Percentiles rank a stretch among this genome's conserved stretches.
These are phyloP conservation scores for Kluyveromyces siamensis DNA, from an alignment of 805 yeast species.

Conservation along the genomic window DNA sequence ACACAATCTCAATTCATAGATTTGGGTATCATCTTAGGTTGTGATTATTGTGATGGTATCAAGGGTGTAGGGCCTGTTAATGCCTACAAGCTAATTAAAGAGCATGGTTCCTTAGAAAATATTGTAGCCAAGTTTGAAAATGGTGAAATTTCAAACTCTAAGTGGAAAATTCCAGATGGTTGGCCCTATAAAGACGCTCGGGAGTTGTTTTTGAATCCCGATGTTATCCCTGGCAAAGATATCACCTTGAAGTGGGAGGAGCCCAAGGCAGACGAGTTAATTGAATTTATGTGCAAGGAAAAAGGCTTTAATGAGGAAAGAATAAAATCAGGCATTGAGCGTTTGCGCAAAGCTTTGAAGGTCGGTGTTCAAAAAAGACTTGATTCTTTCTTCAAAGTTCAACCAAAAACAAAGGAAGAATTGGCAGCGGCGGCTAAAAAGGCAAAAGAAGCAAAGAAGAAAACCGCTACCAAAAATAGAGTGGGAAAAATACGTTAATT, in stretches of 20 bases:
- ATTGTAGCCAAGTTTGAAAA: constrained; percentile 55
- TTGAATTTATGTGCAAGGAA: constrained; percentile 73
- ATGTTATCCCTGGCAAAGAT: constrained; percentile 53
- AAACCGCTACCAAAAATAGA: constrained; percentile 13
- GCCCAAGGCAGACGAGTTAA: constrained; percentile 78
- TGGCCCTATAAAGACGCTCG: constrained; percentile 93
- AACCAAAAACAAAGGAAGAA: constrained; percentile 42
- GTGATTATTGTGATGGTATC: constrained; percentile 95
- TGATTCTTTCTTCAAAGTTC: constrained; percentile 81
- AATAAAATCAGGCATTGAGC: constrained; percentile 76
- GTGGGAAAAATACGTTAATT: constrained; percentile 15
- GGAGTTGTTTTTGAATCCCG: constrained; percentile 74
- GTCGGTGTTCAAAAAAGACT: constrained; percentile 84
- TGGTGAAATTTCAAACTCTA: constrained; percentile 36
- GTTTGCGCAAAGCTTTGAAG: constrained; percentile 74
- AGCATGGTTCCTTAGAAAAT: constrained; percentile 73
- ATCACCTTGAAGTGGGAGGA: constrained; percentile 76
- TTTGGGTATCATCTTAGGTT: constrained; percentile 85
- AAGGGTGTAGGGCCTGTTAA: constrained; percentile 95
- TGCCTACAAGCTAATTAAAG: constrained; percentile 79
- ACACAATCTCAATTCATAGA: constrained; percentile 72
- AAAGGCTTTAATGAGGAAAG: constrained; percentile 93
- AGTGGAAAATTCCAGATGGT: constrained; percentile 81
- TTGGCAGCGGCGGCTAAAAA: constrained; percentile 27
- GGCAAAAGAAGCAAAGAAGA: constrained; percentile 23